Percentiles rank a stretch among this genome's conserved stretches.
Conservation (phyloP, 305 asterid genomes). For the Plantago coronopus region DNA sequence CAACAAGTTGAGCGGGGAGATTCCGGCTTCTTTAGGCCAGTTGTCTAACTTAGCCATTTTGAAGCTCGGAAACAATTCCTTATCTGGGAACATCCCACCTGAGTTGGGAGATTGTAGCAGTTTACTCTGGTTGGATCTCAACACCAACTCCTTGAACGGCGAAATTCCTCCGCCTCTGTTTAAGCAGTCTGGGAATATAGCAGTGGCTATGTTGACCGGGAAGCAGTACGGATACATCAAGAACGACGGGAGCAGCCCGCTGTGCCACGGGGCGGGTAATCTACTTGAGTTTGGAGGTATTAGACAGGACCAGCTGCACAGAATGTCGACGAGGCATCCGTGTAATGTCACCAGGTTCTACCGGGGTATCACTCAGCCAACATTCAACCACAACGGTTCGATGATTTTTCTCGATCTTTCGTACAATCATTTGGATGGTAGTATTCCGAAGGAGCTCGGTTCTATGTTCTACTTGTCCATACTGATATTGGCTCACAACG, state of each 20-base stretch:
- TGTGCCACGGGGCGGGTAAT: slow-evolving; percentile 93
- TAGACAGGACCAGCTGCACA: slow-evolving; percentile 53
- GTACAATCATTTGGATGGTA: slow-evolving; percentile 63
- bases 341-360: slow-evolving; percentile 74
- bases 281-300: slow-evolving; percentile 89
- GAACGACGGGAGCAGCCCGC: slow-evolving; percentile 68
- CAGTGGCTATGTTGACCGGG: slow-evolving; percentile 54
- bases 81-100: slow-evolving; percentile 56
- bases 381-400: slow-evolving; percentile 83
- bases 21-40: slow-evolving; percentile 58
- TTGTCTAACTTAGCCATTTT: slow-evolving; percentile 48
- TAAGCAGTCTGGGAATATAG: slow-evolving; percentile 89
- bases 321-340: slow-evolving; percentile 70
- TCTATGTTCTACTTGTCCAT: slow-evolving; percentile 62
- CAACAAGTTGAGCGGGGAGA: slow-evolving; percentile 48
- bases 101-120: slow-evolving; percentile 75
- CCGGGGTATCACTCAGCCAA: slow-evolving; percentile 61
- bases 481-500: slow-evolving; percentile 76
- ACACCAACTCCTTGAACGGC: slow-evolving; percentile 58
- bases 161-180: slow-evolving; percentile 60
- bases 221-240: slow-evolving; percentile 64
- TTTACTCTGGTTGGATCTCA: slow-evolving; percentile 83
- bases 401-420: slow-evolving; percentile 96
- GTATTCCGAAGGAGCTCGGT: slow-evolving; percentile 86
- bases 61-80: slow-evolving; percentile 52